These are phyloP conservation scores for Quercus tomentella DNA, from an alignment of 331 rosid genomes.

Conservation along the genomic window DNA sequence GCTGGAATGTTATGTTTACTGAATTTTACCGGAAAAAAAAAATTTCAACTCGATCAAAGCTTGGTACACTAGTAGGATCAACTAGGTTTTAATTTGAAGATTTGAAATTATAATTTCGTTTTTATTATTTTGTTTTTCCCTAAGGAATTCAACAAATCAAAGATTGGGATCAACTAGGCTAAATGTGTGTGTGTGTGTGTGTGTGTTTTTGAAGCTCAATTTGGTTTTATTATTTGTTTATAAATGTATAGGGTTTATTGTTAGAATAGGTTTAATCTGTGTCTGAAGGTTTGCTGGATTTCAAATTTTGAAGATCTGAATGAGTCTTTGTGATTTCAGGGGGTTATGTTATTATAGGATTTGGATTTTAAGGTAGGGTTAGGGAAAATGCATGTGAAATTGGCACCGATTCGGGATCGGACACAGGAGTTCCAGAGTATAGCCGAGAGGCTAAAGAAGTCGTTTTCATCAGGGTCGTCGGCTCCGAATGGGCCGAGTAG, in stretches of 20 bases:
- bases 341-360: slow-evolving; percentile 33
- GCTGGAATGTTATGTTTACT: neutral
- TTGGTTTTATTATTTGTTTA: neutral
- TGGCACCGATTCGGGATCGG: slow-evolving; percentile 74
- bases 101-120: neutral
- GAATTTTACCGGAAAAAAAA: neutral
- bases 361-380: slow-evolving; percentile 14
- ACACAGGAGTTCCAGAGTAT: slow-evolving; percentile 73
- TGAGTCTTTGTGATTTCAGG: slow-evolving; percentile 18
- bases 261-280: neutral
- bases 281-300: neutral
- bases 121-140: neutral
- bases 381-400: slow-evolving; percentile 52
- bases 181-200: neutral
- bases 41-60: neutral
- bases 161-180: neutral
- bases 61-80: neutral
- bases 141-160: neutral
- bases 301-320: neutral
- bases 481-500: slow-evolving; percentile 50
- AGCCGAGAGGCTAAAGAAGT: slow-evolving; percentile 72
- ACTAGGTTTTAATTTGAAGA: neutral
- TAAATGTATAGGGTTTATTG: neutral
- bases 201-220: neutral
- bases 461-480: slow-evolving; percentile 41